Conservation (phyloP, 495 filamentous ascomycete species). For the Aspergillus saccharolyticus region DNA sequence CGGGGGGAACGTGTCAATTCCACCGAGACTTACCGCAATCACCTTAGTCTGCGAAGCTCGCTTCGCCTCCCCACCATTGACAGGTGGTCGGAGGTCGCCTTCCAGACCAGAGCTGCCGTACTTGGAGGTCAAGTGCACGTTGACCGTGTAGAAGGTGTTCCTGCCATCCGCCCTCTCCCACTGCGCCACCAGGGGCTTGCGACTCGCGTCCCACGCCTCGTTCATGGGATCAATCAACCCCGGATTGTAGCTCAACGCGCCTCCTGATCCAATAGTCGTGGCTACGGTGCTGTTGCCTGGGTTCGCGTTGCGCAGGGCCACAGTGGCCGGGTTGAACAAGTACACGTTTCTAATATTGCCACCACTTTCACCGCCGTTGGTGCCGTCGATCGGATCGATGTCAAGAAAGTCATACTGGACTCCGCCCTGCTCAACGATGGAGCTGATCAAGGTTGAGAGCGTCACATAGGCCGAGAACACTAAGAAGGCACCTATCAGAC, state of each 20-base stretch:
- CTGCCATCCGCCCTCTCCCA: constrained; percentile 46
- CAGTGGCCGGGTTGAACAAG: constrained; percentile 48
- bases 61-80: constrained; percentile 51
- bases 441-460: constrained; percentile 27
- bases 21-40: constrained; percentile 36
- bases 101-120: constrained; percentile 52
- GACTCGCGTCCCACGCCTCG: constrained; percentile 44
- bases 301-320: constrained; percentile 46
- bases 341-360: constrained; percentile 63
- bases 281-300: constrained; percentile 38
- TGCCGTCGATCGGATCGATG: constrained; percentile 42
- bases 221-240: constrained; percentile 54
- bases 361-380: constrained; percentile 54
- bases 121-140: constrained; percentile 55
- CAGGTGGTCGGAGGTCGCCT: constrained; percentile 54
- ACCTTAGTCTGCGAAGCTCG: constrained; percentile 44
- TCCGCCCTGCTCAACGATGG: constrained; percentile 13
- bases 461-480: constrained; percentile 29
- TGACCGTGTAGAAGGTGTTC: constrained; percentile 52
- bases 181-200: constrained; percentile 54
- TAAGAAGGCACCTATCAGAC: neutral
- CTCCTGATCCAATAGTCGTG: constrained; percentile 44
- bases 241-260: constrained; percentile 52
- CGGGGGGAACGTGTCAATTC: neutral
- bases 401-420: constrained; percentile 33